These are phyloP conservation scores for Boletus mariae DNA, from an alignment of 1,284 basidiomycete species.

Conservation along the genomic window DNA sequence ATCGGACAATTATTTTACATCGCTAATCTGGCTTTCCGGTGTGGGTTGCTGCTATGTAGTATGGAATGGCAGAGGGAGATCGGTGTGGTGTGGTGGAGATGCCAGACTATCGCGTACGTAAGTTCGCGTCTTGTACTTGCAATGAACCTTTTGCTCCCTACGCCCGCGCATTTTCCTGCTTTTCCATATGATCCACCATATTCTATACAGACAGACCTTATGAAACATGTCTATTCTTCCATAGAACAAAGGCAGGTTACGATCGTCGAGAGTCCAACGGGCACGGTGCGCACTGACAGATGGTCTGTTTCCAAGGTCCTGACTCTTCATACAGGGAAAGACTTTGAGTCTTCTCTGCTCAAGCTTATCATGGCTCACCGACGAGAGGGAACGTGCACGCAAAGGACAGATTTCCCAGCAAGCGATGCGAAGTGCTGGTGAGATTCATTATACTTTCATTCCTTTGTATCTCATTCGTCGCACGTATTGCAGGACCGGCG, in stretches of 20 bases:
- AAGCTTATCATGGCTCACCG: conserved; percentile 76
- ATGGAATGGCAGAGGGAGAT: too few species aligned
- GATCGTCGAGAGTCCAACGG: conserved; percentile 84
- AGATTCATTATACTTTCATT: conserved; percentile 13
- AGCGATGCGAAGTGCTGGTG: conserved; percentile 36
- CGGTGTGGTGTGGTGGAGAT: not conserved
- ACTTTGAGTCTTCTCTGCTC: conserved; percentile 81
- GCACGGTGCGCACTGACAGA: conserved; percentile 52
- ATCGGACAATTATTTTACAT: not conserved
- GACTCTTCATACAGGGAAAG: conserved; percentile 60
- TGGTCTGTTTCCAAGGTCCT: not conserved
- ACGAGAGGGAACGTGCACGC: conserved; percentile 63
- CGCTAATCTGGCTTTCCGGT: not conserved
- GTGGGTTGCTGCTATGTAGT: not conserved
- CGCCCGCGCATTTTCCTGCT: conserved; percentile 62
- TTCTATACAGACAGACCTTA: conserved; percentile 83
- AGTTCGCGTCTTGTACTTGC: not conserved
- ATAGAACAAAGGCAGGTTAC: conserved; percentile 77
- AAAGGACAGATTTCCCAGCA: conserved; percentile 51
- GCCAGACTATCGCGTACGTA: not conserved
- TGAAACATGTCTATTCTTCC: conserved; percentile 81
- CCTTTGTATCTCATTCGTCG: conserved; percentile 6
- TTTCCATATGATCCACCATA: conserved; percentile 88
- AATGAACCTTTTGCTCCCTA: conserved; percentile 41
- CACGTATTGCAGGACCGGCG: conserved; percentile 52